Percentiles rank a stretch among this genome's conserved stretches.
phyloP scores from a whole-genome alignment of 768 basidiomycete genomes.

The Arthromyces matolae region DNA sequence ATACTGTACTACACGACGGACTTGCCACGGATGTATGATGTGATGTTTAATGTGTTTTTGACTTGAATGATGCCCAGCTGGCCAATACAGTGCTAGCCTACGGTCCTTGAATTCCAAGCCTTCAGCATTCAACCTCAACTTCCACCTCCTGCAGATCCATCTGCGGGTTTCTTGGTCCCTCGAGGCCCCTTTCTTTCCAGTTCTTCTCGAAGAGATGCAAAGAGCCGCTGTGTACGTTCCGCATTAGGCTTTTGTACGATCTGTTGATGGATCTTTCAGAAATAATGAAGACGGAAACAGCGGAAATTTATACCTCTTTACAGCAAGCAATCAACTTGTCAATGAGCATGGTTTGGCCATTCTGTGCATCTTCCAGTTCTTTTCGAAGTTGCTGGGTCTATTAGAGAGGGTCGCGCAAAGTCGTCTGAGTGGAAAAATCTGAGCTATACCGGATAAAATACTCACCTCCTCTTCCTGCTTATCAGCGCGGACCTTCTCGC shows the following conservation, averaged over 20 bases:
- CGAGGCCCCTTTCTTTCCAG: conserved; percentile 65
- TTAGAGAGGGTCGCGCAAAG: conserved; percentile 1
- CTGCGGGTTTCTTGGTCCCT: conserved; percentile 38
- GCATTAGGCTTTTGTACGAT: conserved; percentile 66
- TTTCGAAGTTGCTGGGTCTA: conserved; percentile 69
- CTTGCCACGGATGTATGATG: too few species aligned
- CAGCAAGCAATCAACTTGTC: conserved; percentile 83
- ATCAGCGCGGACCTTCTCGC: conserved; percentile 64
- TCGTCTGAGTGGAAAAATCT: conserved; percentile 10
- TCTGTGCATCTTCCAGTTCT: conserved; percentile 77
- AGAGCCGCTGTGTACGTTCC: conserved; percentile 77
- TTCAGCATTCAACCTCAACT: too few species aligned
- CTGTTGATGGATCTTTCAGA: conserved; percentile 20
- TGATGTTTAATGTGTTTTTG: conserved; percentile 13
- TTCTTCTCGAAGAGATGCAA: conserved; percentile 79
- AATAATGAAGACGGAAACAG: not conserved
- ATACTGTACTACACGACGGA: too few species aligned
- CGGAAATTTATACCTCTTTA: conserved; percentile 63
- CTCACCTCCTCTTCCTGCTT: conserved; percentile 74
- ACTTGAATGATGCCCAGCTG: not conserved
- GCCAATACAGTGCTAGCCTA: not conserved
- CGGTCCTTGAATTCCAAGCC: not conserved
- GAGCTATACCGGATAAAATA: conserved; percentile 18
- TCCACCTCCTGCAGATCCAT: conserved; percentile 44
- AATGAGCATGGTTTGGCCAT: conserved; percentile 73